Percentiles rank a stretch among this genome's conserved stretches.
phyloP scores from a whole-genome alignment of 768 basidiomycete genomes.

The Amanita pallidorosea region DNA sequence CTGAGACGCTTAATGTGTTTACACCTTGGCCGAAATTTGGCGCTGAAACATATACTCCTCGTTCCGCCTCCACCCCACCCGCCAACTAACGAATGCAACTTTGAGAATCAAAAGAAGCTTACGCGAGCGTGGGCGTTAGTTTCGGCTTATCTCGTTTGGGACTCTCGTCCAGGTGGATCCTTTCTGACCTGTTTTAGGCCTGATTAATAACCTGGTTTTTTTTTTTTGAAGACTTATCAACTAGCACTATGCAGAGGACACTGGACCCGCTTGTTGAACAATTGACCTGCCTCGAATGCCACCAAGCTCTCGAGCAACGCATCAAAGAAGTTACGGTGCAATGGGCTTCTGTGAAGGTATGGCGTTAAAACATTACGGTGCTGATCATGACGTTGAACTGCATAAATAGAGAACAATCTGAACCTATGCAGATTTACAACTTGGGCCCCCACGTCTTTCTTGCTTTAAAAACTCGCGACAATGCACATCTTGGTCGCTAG shows the following conservation, averaged over 20 bases:
- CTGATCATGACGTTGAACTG: not conserved
- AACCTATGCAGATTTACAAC: not conserved
- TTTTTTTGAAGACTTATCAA: constrained; percentile 15
- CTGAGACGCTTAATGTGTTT: constrained; percentile 29
- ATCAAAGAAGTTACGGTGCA: constrained; percentile 17
- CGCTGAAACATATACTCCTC: constrained; percentile 22
- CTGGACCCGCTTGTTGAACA: constrained; percentile 17
- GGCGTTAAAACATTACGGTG: not conserved
- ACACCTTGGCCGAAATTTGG: constrained; percentile 22
- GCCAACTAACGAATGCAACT: constrained; percentile 17
- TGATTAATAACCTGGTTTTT: not conserved
- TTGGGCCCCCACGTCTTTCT: not conserved
- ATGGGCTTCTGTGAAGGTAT: constrained; percentile 23
- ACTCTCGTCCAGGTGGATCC: constrained; percentile 23
- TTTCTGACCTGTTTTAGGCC: not conserved
- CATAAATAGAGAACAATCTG: constrained; percentile 3
- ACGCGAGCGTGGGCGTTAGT: constrained; percentile 28
- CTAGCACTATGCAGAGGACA: constrained; percentile 15
- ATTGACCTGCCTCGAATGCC: constrained; percentile 18
- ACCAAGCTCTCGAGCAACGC: constrained; percentile 13
- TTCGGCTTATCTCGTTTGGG: constrained; percentile 25
- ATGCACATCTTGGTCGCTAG: not conserved
- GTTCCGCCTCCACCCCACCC: constrained; percentile 20
- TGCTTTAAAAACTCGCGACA: not conserved
- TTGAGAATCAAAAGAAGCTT: constrained; percentile 21